Conservation (phyloP, 2,329 filamentous ascomycete species). For the Tolypocladium pustulatum region DNA sequence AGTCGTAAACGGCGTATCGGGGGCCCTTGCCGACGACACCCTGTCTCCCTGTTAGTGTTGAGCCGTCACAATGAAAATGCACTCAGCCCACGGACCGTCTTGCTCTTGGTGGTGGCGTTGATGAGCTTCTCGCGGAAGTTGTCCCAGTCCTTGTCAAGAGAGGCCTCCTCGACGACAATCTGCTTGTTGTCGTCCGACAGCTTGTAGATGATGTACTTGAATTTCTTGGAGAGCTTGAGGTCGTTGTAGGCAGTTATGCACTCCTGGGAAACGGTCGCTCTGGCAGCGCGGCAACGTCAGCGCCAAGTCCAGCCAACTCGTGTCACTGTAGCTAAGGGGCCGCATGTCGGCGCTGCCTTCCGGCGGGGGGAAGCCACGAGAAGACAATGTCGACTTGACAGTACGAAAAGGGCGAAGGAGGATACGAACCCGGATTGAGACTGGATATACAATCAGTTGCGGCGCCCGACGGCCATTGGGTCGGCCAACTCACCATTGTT, state of each 20-base stretch:
- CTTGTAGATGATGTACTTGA: constrained; percentile 85
- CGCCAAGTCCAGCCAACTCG: constrained; percentile 7
- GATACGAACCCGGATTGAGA: constrained; percentile 58
- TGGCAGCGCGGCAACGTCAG: constrained; percentile 25
- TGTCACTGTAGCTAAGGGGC: constrained; percentile 9
- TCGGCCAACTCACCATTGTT: constrained; percentile 28
- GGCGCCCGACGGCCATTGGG: neutral
- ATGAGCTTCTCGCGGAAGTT: constrained; percentile 67
- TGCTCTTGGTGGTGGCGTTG: constrained; percentile 62
- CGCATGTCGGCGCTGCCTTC: constrained; percentile 8
- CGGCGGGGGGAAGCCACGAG: neutral
- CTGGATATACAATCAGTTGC: constrained; percentile 22
- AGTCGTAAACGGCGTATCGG: constrained; percentile 78
- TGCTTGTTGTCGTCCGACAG: constrained; percentile 73
- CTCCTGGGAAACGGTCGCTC: constrained; percentile 61
- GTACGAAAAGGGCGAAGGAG: constrained; percentile 8
- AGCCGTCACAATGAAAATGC: neutral
- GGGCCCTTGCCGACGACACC: constrained; percentile 55
- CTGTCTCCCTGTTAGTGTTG: constrained; percentile 21
- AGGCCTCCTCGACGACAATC: constrained; percentile 70
- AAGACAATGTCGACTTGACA: neutral
- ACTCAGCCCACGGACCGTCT: constrained; percentile 38
- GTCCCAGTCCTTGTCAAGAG: constrained; percentile 56
- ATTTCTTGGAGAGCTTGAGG: constrained; percentile 70
- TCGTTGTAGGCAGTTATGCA: constrained; percentile 68